Conservation (phyloP, 768 basidiomycete genomes). For the Neoboletus subvelutipes region DNA sequence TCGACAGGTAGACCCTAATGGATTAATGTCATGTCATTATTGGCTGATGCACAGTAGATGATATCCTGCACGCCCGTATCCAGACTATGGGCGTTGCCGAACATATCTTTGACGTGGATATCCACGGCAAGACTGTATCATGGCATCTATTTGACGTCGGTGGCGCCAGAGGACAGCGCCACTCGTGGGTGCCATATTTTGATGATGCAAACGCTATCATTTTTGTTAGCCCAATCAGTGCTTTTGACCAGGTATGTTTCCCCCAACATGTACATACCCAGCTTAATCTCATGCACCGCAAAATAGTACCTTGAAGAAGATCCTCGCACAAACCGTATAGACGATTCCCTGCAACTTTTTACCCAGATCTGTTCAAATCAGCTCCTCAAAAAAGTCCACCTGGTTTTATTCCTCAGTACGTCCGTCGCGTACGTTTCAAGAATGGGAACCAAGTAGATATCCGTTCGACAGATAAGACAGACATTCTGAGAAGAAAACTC, state of each 20-base stretch:
- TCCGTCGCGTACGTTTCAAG: conserved; percentile 1
- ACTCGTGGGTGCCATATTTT: conserved; percentile 69
- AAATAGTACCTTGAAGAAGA: conserved; percentile 83
- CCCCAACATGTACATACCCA: not conserved
- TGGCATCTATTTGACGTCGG: conserved; percentile 77
- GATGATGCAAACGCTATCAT: conserved; percentile 79
- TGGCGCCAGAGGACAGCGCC: conserved; percentile 68
- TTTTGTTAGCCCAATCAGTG: conserved; percentile 76
- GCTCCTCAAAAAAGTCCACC: conserved; percentile 67
- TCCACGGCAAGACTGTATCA: conserved; percentile 73
- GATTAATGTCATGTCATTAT: conserved; percentile 29
- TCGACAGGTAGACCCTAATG: conserved; percentile 55
- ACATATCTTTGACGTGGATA: conserved; percentile 77
- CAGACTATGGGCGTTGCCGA: conserved; percentile 90
- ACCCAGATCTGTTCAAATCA: conserved; percentile 83
- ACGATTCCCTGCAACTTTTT: conserved; percentile 86
- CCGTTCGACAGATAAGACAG: conserved; percentile 62
- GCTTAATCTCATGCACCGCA: not conserved
- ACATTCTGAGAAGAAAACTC: conserved; percentile 71
- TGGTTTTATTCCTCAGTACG: conserved; percentile 60
- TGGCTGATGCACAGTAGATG: conserved; percentile 48
- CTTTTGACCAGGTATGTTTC: conserved; percentile 65
- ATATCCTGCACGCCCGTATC: conserved; percentile 85
- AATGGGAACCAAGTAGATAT: not conserved
- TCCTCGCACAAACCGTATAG: conserved; percentile 79